A percentile compares a stretch with the other conserved stretches of the same genome.
Evolutionary conservation across 768 basidiomycete species (phyloP).

Genomic region (Mrakia blollopis): DNA sequence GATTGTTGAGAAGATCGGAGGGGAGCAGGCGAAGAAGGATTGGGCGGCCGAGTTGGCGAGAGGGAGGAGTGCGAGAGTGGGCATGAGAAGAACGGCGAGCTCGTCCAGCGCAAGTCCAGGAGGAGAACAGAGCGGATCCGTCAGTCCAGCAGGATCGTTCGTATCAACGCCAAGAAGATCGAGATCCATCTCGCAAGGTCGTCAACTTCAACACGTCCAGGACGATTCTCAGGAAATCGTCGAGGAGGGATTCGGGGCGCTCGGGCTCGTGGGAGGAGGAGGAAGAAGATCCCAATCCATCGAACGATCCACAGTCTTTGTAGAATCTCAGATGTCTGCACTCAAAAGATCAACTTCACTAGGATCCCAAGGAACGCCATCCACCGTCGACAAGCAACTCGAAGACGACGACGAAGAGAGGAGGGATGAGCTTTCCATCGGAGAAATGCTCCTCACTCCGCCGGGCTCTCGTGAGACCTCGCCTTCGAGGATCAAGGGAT

Average conservation of each 20-base stretch:
- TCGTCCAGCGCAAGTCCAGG: neutral
- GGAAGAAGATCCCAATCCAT: slow-evolving; percentile 17
- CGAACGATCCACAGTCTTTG: slow-evolving; percentile 24
- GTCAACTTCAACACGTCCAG: neutral
- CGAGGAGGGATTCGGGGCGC: neutral
- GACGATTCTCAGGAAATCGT: neutral
- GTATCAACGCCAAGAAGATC: neutral
- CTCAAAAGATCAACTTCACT: slow-evolving; percentile 21
- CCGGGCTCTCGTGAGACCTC: neutral
- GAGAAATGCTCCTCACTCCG: slow-evolving; percentile 11
- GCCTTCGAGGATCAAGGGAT: neutral
- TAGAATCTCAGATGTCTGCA: slow-evolving; percentile 20
- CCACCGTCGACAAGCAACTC: neutral
- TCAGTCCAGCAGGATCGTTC: neutral
- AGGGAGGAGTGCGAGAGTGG: neutral
- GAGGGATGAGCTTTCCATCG: neutral
- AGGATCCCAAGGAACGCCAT: neutral
- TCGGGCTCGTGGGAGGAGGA: neutral
- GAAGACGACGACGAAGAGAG: neutral
- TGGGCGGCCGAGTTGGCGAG: neutral
- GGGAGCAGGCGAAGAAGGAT: slow-evolving; percentile 50
- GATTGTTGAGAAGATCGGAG: slow-evolving; percentile 71
- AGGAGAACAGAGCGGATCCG: neutral
- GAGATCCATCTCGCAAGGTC: neutral
- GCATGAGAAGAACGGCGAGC: neutral